Percentiles rank a stretch among this genome's conserved stretches.
These are phyloP conservation scores for Corymbia calophylla DNA, from an alignment of 441 rosid genomes.

Conservation along the genomic window DNA sequence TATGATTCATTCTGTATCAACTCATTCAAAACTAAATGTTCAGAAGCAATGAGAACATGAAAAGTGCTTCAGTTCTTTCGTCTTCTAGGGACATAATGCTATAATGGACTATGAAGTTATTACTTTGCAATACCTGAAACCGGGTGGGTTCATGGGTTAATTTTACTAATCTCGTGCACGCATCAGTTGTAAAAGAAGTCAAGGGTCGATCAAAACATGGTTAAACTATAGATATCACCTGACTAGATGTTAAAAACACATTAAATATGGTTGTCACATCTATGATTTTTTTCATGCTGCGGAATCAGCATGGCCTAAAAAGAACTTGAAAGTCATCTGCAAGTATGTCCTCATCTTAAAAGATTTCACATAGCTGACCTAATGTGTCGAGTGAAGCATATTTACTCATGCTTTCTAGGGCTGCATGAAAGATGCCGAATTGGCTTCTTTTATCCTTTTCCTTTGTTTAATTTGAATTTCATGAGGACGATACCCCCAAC, in stretches of 20 bases:
- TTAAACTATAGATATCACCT: not conserved
- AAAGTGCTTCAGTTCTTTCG: not conserved
- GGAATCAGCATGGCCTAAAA: not conserved
- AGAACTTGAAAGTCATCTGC: not conserved
- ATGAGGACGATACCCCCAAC: not conserved
- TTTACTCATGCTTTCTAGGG: not conserved
- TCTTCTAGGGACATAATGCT: not conserved
- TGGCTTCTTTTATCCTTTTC: not conserved
- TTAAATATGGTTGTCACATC: not conserved
- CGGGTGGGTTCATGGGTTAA: slow-evolving; percentile 29
- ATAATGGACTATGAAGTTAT: not conserved
- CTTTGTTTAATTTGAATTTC: not conserved
- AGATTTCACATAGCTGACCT: not conserved
- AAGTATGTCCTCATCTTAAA: not conserved
- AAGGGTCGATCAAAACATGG: not conserved
- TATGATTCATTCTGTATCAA: not conserved
- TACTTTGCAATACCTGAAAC: slow-evolving; percentile 20
- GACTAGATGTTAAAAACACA: not conserved
- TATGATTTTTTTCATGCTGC: not conserved
- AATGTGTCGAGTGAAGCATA: not conserved
- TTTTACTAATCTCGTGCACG: not conserved
- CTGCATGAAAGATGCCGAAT: not conserved
- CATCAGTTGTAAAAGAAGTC: not conserved
- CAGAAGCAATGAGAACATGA: not conserved
- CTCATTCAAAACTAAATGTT: not conserved